These are phyloP conservation scores for Rhodotorula babjevae DNA, from an alignment of 768 basidiomycete species.

Conservation along the genomic window DNA sequence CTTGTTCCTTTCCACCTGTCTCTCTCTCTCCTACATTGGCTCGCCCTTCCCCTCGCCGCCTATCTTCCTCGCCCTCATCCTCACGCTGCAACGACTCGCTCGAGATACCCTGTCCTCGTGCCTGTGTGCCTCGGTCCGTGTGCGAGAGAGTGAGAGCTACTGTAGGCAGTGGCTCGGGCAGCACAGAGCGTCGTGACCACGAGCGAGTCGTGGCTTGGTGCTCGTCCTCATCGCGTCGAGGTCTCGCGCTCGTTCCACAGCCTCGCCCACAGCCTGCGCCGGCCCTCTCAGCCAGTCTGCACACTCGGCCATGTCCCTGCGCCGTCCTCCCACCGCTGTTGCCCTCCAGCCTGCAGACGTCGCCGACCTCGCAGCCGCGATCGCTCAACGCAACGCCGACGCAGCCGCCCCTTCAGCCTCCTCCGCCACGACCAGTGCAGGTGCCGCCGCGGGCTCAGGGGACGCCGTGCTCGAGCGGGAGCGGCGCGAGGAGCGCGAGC, in stretches of 20 bases:
- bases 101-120: not conserved
- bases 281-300: too few relatives aligned
- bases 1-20: not conserved
- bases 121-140: too few relatives aligned
- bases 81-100: not conserved
- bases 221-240: too few relatives aligned
- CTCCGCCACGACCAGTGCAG: not conserved
- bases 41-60: too few relatives aligned
- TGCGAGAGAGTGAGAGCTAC: too few relatives aligned
- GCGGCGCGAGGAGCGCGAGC: not conserved
- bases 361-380: conserved; percentile 7
- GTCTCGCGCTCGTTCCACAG: too few relatives aligned
- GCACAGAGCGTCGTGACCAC: too few relatives aligned
- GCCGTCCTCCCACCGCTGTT: conserved; percentile 22
- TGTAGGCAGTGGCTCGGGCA: too few relatives aligned
- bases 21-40: not conserved
- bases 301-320: conserved; percentile 4
- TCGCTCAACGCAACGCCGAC: not conserved
- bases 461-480: not conserved
- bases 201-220: too few relatives aligned
- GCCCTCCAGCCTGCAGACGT: conserved; percentile 26
- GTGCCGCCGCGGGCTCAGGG: not conserved
- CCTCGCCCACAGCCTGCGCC: too few relatives aligned
- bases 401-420: not conserved
- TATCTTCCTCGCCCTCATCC: not conserved